Evolutionary conservation across 345 rosid species (phyloP).

Genomic region (Limnanthes douglasii): DNA sequence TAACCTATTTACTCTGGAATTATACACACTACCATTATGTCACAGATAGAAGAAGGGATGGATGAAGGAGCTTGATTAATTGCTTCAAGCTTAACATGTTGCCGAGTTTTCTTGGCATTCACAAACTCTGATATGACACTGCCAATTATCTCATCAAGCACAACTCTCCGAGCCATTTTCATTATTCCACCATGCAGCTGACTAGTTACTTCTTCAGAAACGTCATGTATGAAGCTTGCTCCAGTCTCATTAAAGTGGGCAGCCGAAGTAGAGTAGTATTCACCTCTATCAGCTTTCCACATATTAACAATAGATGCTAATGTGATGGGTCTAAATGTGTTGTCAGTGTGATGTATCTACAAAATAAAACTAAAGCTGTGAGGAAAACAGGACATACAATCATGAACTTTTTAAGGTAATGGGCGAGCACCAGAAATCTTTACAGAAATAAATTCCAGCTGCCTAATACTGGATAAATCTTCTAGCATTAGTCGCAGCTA

Average conservation of each 20-base stretch:
- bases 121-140: constrained; percentile 37
- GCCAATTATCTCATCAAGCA: constrained; percentile 75
- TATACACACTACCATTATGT: constrained; percentile 18
- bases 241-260: constrained; percentile 15
- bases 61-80: constrained; percentile 11
- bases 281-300: constrained; percentile 26
- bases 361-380: constrained; percentile 14
- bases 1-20: not conserved
- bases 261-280: constrained; percentile 10
- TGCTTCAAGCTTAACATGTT: constrained; percentile 21
- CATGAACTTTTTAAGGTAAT: too few species aligned
- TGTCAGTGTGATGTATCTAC: constrained; percentile 57
- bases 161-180: constrained; percentile 66
- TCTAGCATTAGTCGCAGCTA: too few species aligned
- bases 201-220: constrained; percentile 57
- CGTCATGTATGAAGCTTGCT: constrained; percentile 26
- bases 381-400: too few species aligned
- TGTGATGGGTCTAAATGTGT: constrained; percentile 31
- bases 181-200: constrained; percentile 72
- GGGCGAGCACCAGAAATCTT: too few species aligned
- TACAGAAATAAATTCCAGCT: too few species aligned
- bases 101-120: constrained; percentile 29
- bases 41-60: constrained; percentile 7
- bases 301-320: constrained; percentile 37
- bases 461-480: too few species aligned